Percentiles rank a stretch among this genome's conserved stretches.
Evolutionary conservation across 306 rosid genomes (phyloP).

Genomic region (Rosa rugosa): DNA sequence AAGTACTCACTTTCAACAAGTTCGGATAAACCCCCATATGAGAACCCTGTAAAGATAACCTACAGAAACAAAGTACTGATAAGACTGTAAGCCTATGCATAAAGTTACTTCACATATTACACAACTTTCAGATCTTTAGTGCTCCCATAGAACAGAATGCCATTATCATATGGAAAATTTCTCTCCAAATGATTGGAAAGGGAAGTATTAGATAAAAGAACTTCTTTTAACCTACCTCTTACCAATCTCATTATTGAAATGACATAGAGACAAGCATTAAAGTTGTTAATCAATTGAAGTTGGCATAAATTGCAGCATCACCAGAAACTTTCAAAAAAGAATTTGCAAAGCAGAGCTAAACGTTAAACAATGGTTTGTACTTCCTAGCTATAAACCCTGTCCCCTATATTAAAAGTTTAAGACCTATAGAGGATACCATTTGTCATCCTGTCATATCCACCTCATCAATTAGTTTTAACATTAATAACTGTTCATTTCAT

Average conservation of each 20-base stretch:
- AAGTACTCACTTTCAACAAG: conserved; percentile 77
- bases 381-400: background rate
- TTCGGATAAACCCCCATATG: conserved; percentile 95
- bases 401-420: background rate
- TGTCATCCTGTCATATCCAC: background rate
- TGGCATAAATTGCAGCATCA: background rate
- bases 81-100: conserved; percentile 20
- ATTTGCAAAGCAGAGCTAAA: background rate
- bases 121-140: background rate
- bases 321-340: background rate
- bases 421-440: background rate
- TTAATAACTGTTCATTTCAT: background rate
- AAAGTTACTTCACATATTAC: background rate
- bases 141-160: conserved; percentile 7
- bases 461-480: background rate
- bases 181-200: background rate
- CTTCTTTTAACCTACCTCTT: background rate
- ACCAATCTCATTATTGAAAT: background rate
- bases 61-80: conserved; percentile 42
- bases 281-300: background rate
- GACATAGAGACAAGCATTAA: background rate
- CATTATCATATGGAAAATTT: background rate
- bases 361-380: background rate
- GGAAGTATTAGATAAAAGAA: no score
- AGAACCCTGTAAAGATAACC: conserved; percentile 95